Conservation (phyloP, 306 rosid species). For the Acacia confusa region DNA sequence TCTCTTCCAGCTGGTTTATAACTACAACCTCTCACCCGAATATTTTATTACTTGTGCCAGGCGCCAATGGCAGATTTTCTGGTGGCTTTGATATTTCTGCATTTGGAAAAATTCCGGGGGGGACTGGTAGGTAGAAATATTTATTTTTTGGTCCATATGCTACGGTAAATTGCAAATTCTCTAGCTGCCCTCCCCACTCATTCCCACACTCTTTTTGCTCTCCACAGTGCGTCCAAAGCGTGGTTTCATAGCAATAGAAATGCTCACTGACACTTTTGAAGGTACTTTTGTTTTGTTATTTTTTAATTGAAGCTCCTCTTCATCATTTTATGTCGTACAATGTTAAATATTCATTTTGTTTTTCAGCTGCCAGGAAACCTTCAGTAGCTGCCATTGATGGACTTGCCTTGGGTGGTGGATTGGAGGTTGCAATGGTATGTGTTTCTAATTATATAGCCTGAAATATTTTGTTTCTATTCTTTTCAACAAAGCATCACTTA, state of each 20-base stretch:
- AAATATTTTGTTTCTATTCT: neutral
- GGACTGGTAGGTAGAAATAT: conserved; percentile 48
- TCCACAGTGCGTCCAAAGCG: conserved; percentile 49
- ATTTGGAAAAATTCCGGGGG: conserved; percentile 66
- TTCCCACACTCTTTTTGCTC: conserved; percentile 27
- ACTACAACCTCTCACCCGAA: conserved; percentile 18
- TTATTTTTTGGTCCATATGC: neutral
- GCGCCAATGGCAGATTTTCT: conserved; percentile 90
- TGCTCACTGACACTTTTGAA: conserved; percentile 71
- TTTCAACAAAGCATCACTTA: conserved; percentile 1
- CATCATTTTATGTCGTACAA: conserved; percentile 3
- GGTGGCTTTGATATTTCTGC: conserved; percentile 91
- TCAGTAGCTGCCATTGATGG: conserved; percentile 98
- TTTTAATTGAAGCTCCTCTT: neutral
- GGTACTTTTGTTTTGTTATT: conserved; percentile 43
- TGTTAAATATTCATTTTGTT: conserved; percentile 30
- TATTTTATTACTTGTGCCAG: conserved; percentile 40
- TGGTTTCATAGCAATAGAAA: conserved; percentile 69
- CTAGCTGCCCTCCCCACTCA: neutral
- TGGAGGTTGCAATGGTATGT: conserved; percentile 95
- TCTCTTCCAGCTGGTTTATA: conserved; percentile 6
- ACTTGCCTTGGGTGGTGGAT: conserved; percentile 96
- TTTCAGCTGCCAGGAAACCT: conserved; percentile 80
- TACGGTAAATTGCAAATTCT: conserved; percentile 2
- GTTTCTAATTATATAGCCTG: conserved; percentile 16